Evolutionary conservation across 192 early-diverging fungal species (phyloP).

Genomic region (Dispira parvispora): DNA sequence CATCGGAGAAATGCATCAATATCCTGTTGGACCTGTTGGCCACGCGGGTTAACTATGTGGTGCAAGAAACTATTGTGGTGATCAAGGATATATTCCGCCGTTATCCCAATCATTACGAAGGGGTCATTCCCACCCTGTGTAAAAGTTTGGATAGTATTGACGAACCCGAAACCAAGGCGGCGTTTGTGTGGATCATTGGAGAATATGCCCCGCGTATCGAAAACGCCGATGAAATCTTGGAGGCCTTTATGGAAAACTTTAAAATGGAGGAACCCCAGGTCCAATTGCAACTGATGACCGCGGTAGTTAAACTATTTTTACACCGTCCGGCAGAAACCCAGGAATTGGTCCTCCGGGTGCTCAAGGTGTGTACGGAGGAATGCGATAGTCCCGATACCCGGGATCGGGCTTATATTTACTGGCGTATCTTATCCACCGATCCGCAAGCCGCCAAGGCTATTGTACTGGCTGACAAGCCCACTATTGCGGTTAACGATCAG

Average conservation of each 20-base stretch:
- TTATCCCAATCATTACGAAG: constrained; percentile 94
- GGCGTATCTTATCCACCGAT: constrained; percentile 86
- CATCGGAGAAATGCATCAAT: constrained; percentile 74
- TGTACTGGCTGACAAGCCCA: constrained; percentile 76
- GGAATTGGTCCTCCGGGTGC: constrained; percentile 68
- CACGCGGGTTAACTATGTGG: constrained; percentile 96
- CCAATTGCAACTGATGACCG: constrained; percentile 80
- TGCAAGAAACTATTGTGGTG: constrained; percentile 96
- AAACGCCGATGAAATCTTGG: constrained; percentile 81
- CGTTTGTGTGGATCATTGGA: constrained; percentile 99
- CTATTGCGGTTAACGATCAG: constrained; percentile 50
- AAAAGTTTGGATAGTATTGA: constrained; percentile 93
- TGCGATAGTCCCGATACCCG: constrained; percentile 90
- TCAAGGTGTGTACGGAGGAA: constrained; percentile 76
- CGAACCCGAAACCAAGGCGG: constrained; percentile 92
- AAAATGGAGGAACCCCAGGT: constrained; percentile 71
- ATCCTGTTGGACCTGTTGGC: constrained; percentile 71
- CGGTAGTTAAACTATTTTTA: constrained; percentile 88
- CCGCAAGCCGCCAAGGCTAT: constrained; percentile 86
- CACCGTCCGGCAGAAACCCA: constrained; percentile 74
- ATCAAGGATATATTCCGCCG: constrained; percentile 98
- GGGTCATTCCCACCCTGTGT: constrained; percentile 79
- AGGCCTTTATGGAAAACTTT: constrained; percentile 77
- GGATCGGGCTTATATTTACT: constrained; percentile 94
- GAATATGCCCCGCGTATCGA: constrained; percentile 97